phyloP scores from a whole-genome alignment of 805 yeast species.

The Candida coleopterorum region DNA sequence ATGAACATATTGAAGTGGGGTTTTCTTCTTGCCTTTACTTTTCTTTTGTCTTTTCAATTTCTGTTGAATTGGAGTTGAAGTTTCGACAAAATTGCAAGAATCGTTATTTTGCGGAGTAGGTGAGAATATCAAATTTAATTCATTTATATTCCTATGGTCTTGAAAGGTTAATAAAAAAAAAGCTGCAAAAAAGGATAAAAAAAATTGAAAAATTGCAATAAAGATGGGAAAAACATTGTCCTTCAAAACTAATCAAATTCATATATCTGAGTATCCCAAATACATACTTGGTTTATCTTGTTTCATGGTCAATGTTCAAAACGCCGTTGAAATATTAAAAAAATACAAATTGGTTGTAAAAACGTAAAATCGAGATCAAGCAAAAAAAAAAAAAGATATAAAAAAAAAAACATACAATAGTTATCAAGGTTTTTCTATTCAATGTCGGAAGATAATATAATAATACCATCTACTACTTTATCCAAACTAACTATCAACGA shows the following conservation, averaged over 20 bases:
- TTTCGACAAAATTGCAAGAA: slow-evolving; percentile 2
- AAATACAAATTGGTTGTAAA: not conserved
- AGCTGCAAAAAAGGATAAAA: no score
- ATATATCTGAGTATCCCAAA: no score
- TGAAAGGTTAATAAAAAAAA: no score
- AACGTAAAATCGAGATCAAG: not conserved
- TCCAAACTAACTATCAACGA: slow-evolving; percentile 26
- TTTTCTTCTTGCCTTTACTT: not conserved
- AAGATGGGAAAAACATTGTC: no score
- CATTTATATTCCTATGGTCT: no score
- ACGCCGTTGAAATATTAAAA: no score
- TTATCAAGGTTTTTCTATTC: no score
- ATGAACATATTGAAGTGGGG: not conserved
- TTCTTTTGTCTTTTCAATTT: not conserved
- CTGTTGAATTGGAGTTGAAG: slow-evolving; percentile 1
- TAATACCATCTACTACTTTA: slow-evolving; percentile 27
- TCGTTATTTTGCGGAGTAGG: not conserved
- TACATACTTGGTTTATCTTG: slow-evolving; percentile 1
- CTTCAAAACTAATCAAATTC: no score
- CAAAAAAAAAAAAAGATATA: slow-evolving; percentile 1
- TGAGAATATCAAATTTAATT: slow-evolving; percentile 4
- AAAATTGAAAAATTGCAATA: no score
- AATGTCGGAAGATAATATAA: slow-evolving; percentile 19
- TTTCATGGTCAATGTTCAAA: no score
- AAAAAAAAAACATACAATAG: no score